These are phyloP conservation scores for Flaveria floridana DNA, from an alignment of 140 eudicot species.

Conservation along the genomic window DNA sequence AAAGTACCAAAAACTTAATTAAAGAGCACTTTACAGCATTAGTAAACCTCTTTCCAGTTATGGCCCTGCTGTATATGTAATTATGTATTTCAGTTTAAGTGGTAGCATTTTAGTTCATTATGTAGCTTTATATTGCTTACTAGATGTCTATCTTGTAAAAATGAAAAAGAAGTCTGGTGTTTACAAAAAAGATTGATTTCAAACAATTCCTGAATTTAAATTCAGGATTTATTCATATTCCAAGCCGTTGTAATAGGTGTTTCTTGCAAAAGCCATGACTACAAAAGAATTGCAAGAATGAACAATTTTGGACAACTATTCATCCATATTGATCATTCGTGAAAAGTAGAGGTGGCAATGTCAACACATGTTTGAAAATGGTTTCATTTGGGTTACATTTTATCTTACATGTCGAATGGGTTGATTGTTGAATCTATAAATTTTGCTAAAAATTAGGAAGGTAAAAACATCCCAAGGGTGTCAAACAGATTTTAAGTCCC, in stretches of 20 bases:
- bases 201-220: conserved; percentile 10
- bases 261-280: not conserved
- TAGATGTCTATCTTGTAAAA: not conserved
- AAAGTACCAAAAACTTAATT: not conserved
- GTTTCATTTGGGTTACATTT: not conserved
- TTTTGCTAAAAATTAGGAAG: not conserved
- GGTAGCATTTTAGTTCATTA: not conserved
- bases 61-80: not conserved
- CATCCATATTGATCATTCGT: not conserved
- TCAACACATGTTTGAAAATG: not conserved
- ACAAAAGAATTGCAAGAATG: conserved; percentile 4
- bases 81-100: not conserved
- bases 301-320: not conserved
- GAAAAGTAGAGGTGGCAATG: not conserved
- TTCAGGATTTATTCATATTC: not conserved
- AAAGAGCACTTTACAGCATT: not conserved
- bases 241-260: not conserved
- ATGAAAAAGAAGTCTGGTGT: not conserved
- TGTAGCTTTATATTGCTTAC: conserved; percentile 4
- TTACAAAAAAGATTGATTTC: not conserved
- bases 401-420: not conserved
- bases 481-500: not conserved
- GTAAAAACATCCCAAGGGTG: not conserved
- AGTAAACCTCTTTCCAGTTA: not conserved
- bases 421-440: not conserved